phyloP scores from a whole-genome alignment of 2,329 filamentous ascomycete species.

The Colletotrichum caudatum region DNA sequence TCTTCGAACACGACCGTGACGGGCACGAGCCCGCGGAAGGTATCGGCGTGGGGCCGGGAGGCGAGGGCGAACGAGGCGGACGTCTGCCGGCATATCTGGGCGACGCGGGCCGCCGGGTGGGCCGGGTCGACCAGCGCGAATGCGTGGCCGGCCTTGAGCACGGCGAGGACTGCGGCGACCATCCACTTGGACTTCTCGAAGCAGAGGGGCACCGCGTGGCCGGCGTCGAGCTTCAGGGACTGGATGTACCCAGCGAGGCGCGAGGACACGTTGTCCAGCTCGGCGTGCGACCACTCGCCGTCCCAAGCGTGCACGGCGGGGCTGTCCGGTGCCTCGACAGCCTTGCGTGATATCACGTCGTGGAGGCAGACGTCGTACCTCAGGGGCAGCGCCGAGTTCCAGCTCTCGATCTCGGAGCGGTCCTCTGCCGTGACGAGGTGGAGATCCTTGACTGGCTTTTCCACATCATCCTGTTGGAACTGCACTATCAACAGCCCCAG shows the following conservation, averaged over 20 bases:
- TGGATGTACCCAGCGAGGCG: constrained; percentile 38
- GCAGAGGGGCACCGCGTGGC: constrained; percentile 48
- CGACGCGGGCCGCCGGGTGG: constrained; percentile 42
- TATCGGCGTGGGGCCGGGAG: neutral
- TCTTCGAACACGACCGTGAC: constrained; percentile 12
- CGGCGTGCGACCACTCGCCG: constrained; percentile 41
- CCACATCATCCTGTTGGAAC: neutral
- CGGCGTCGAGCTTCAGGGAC: constrained; percentile 38
- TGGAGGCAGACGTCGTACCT: constrained; percentile 14
- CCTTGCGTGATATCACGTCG: neutral
- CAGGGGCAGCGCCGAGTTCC: neutral
- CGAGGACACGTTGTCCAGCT: constrained; percentile 43
- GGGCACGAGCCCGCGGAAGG: constrained; percentile 5
- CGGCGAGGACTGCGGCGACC: constrained; percentile 50
- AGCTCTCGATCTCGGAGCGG: constrained; percentile 11
- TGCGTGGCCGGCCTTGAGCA: constrained; percentile 51
- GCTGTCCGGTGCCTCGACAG: constrained; percentile 19
- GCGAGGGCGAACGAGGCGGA: constrained; percentile 20
- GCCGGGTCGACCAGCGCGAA: constrained; percentile 47
- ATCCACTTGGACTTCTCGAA: constrained; percentile 54
- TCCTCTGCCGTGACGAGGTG: constrained; percentile 11
- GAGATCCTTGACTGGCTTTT: constrained; percentile 19
- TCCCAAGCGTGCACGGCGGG: constrained; percentile 45
- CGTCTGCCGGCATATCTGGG: constrained; percentile 34
- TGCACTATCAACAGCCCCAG: constrained; percentile 24